Evolutionary conservation across 495 filamentous ascomycete species (phyloP), one percentile per base, ranked within the genome.

Genomic region (Penicillium waksmanii): DNA sequence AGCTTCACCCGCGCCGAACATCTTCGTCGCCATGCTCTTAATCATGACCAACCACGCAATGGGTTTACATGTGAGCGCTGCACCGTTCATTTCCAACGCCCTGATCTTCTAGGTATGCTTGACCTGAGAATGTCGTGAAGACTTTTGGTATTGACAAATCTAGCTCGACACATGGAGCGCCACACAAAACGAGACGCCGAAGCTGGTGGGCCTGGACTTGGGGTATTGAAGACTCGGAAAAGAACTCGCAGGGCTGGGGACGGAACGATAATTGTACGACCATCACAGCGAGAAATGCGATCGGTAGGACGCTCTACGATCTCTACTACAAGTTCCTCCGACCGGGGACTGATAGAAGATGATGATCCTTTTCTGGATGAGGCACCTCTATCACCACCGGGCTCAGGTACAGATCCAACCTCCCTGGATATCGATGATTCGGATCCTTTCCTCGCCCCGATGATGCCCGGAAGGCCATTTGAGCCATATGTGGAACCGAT

Each of bases 111-210:
- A 44, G 79, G 83, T 84, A 63, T 57, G 73, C 61, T 12, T 27
- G 27, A 42, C n/a, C 6, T 0, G 21, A 25, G 6, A 6, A 6
- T 21, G 0, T 48, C 6, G 8, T 17, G 2, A n/a, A 48, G 11
- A n/a, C 12, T 12, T 13, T 27, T 23, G 21, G 3, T 19, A 15
- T 10, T 44, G 23, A 50, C 34, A 19, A n/a, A n/a, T 52, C 46
- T 56, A 85, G 84, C 82, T 34, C 74, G 85, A 57, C 85, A 87
- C 61, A 82, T 86, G 75, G 70, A 73, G 42, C 81, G 85, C 7
- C 85, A 87, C 64, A 74, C 74, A 35, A 81, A 85, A 67, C 84
- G 84, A 57, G 85, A 87, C 61, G 79, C 80, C 51, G 82, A 85
- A 68, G 84, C 84, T 21, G 85, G 84, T 0, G 85, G 84, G 1